Evolutionary conservation across 2,329 filamentous ascomycete genomes (phyloP).

Genomic region (Scedosporium dehoogii): DNA sequence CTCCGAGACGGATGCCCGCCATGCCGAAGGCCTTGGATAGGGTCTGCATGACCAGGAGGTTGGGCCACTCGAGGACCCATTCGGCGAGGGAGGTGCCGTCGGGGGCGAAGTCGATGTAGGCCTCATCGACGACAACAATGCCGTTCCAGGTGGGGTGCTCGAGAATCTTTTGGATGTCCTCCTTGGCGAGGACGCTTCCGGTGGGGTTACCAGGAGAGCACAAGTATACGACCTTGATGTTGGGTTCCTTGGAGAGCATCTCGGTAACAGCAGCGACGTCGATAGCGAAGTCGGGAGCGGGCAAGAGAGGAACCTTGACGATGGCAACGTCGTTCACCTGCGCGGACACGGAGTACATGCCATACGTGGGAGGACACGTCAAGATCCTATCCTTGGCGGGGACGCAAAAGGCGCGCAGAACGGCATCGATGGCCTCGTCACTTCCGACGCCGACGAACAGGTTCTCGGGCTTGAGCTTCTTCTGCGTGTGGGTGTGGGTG

Average conservation of each 20-base stretch:
- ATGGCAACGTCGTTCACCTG: constrained; percentile 87
- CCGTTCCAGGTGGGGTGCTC: constrained; percentile 92
- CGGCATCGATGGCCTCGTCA: constrained; percentile 92
- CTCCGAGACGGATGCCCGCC: constrained; percentile 84
- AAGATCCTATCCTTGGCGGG: constrained; percentile 85
- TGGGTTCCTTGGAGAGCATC: constrained; percentile 45
- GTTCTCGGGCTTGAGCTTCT: constrained; percentile 66
- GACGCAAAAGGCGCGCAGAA: constrained; percentile 85
- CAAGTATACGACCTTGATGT: constrained; percentile 82
- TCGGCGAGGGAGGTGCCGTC: constrained; percentile 72
- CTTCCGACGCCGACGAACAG: constrained; percentile 93
- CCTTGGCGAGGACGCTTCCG: constrained; percentile 65
- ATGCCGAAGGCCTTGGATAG: constrained; percentile 96
- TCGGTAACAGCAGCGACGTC: constrained; percentile 60
- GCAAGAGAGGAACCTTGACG: constrained; percentile 73
- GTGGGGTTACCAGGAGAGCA: constrained; percentile 96
- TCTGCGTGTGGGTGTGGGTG: constrained; percentile 67
- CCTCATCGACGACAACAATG: constrained; percentile 85
- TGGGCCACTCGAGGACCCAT: constrained; percentile 87
- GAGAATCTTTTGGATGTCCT: constrained; percentile 63
- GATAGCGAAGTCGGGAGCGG: constrained; percentile 62
- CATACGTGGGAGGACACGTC: constrained; percentile 92
- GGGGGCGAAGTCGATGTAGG: constrained; percentile 87
- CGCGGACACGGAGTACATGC: constrained; percentile 94
- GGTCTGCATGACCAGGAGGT: constrained; percentile 96